Base-by-base conservation (phyloP, 805 yeast species). In the Yarrowia divulgata region DNA sequence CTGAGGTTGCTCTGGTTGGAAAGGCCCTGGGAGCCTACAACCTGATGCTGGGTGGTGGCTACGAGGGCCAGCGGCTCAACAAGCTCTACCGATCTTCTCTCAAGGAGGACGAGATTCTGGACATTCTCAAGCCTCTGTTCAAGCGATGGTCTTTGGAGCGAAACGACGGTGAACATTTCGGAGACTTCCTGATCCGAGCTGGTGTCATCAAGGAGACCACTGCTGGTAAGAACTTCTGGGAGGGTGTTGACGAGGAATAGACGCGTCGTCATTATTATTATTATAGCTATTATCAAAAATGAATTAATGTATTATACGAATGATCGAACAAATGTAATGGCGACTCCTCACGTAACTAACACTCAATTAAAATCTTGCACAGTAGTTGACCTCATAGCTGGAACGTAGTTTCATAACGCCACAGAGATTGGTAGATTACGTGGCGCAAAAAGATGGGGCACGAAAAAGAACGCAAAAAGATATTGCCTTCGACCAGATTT, bases 221-320 rank as follows among this genome's bases (percentile, higher is more conserved):
- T 55, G 97, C 91, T 79, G 98, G 98, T 72, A 91, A 89, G 78
- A 89, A 86, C 78, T 93, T 95, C 91, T 97, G 96, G 84, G 98
- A 94, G 71, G 95, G 91, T 76, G 87, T 94, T 72, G 89, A 94
- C 42, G 97, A 89, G 77, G 93, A 89, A 62, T 63, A 63, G 50
- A 39, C 19, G 57, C 29, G 43, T 23, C 29, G 34, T 23, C 12
- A 40, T 37, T 39, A 52, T 50, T 50, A 50, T 50, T 49, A 49
- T 50, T 50, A 50, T 37, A 52, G 32, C 32, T 35, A 18, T 52
- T 12, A 52, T n/a, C 16, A 34, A 37, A 55, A 55, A 37, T 19
- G 23, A 37, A 29, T 40, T 57, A 23, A 57, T 57, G 63, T 57
- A 57, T 57, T 42, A 42, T 52, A 37, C n/a, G 54, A n/a, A 40